These are phyloP conservation scores for Aureobasidium sp. DNA, from an alignment of 2,329 filamentous ascomycete genomes.

Conservation along the genomic window DNA sequence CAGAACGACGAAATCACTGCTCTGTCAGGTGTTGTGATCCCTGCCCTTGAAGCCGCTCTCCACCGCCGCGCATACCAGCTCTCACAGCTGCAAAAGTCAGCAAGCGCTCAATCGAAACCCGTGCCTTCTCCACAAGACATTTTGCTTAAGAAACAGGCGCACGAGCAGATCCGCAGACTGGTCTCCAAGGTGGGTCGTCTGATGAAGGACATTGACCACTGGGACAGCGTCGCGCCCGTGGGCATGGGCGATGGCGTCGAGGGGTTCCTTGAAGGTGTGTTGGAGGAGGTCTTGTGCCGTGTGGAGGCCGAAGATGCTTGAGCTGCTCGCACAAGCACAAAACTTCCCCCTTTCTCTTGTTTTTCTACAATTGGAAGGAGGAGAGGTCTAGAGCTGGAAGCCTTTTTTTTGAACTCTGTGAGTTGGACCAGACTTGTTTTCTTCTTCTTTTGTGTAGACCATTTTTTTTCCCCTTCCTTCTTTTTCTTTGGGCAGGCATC, in stretches of 20 bases:
- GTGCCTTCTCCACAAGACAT: constrained; percentile 26
- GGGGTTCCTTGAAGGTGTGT: constrained; percentile 79
- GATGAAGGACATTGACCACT: constrained; percentile 83
- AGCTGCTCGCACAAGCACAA: background rate
- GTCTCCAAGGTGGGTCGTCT: constrained; percentile 75
- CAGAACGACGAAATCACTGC: constrained; percentile 61
- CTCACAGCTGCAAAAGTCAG: constrained; percentile 44
- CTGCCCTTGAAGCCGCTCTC: constrained; percentile 83
- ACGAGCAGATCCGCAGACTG: constrained; percentile 73
- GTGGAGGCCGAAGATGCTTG: constrained; percentile 77
- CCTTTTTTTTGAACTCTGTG: too few relatives aligned
- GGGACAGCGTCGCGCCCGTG: constrained; percentile 77
- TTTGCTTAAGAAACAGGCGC: constrained; percentile 50
- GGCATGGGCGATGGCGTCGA: constrained; percentile 89
- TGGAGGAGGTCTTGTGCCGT: constrained; percentile 88
- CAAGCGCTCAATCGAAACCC: constrained; percentile 27
- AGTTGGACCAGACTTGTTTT: background rate
- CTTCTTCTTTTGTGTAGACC: background rate
- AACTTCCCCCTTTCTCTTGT: background rate
- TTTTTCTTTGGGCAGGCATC: background rate
- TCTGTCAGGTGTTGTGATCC: constrained; percentile 83
- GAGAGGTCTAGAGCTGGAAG: background rate
- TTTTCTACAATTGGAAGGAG: background rate
- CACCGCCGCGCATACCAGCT: constrained; percentile 62
- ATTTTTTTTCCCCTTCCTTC: background rate